These are phyloP conservation scores for Ogataea dorogensis DNA, from an alignment of 805 yeast species.

Conservation along the genomic window DNA sequence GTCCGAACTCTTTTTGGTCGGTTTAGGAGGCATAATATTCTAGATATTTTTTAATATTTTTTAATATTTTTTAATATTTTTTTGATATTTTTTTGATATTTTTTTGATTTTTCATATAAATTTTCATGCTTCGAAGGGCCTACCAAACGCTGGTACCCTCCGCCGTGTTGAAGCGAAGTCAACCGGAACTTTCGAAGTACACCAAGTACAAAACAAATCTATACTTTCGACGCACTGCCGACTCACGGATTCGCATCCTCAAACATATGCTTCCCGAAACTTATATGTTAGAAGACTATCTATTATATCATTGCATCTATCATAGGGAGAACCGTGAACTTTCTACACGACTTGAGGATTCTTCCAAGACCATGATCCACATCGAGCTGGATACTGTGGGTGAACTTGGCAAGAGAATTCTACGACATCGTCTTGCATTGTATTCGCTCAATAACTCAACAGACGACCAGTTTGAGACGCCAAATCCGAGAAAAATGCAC, in stretches of 20 bases:
- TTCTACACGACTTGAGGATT: constrained; percentile 14
- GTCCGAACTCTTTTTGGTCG: constrained; percentile 16
- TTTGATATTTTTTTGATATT: constrained; percentile 1
- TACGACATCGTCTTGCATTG: constrained; percentile 9
- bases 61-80: constrained; percentile 1
- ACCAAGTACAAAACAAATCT: constrained; percentile 17
- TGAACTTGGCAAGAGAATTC: constrained; percentile 10
- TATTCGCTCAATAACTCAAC: constrained; percentile 8
- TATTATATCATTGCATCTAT: constrained; percentile 26
- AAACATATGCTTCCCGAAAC: constrained; percentile 24
- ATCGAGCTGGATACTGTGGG: constrained; percentile 12
- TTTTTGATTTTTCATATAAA: neutral
- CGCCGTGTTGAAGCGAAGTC: constrained; percentile 1
- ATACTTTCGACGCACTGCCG: constrained; percentile 23
- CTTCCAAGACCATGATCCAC: constrained; percentile 4
- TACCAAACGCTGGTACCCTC: constrained; percentile 15
- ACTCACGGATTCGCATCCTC: constrained; percentile 24
- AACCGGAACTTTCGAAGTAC: constrained; percentile 3
- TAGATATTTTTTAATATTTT: constrained; percentile 2
- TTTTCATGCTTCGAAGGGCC: constrained; percentile 9
- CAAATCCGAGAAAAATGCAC: constrained; percentile 5
- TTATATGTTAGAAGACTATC: constrained; percentile 19
- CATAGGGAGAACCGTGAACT: constrained; percentile 9
- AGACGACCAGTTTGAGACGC: constrained; percentile 5
- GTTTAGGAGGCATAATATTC: constrained; percentile 30